phyloP scores from a whole-genome alignment of 2,329 filamentous ascomycete genomes.

The Rhynchosporium graminicola region DNA sequence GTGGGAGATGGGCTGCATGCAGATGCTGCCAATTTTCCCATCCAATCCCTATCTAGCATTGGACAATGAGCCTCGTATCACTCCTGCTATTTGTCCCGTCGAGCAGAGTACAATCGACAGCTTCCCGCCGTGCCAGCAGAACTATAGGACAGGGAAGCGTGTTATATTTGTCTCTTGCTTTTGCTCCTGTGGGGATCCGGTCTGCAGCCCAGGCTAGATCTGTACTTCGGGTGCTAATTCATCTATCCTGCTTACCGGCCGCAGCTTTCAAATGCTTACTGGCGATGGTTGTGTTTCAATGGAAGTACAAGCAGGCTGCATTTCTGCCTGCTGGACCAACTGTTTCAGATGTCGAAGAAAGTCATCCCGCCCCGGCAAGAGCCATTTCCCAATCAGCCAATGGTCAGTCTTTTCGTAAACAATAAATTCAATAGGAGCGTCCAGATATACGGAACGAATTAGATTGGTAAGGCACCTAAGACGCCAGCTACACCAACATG shows the following conservation, averaged over 20 bases:
- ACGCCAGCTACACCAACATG: conserved; percentile 10
- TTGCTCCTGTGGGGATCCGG: conserved; percentile 23
- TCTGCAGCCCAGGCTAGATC: conserved; percentile 3
- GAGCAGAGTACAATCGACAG: conserved; percentile 12
- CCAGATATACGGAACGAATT: conserved; percentile 19
- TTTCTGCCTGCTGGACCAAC: conserved; percentile 28
- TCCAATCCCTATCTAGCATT: conserved; percentile 15
- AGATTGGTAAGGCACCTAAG: conserved; percentile 10
- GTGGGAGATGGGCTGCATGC: conserved; percentile 3
- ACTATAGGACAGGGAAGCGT: conserved; percentile 17
- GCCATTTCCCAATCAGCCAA: conserved; percentile 26
- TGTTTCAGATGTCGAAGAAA: conserved; percentile 30
- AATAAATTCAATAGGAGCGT: conserved; percentile 19
- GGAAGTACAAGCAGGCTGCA: conserved; percentile 23
- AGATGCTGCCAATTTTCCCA: conserved; percentile 12
- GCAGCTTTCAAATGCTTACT: conserved; percentile 17
- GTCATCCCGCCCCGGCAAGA: conserved; percentile 20
- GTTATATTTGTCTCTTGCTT: conserved; percentile 22
- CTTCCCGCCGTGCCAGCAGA: conserved; percentile 12
- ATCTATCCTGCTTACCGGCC: conserved; percentile 19
- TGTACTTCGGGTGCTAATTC: background rate
- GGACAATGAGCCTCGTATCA: conserved; percentile 14
- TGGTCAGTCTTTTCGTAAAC: conserved; percentile 15
- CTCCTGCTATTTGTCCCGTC: conserved; percentile 10
- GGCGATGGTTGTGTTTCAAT: conserved; percentile 21